Percentiles rank a stretch among this genome's conserved stretches.
Evolutionary conservation across 2,329 filamentous ascomycete genomes (phyloP).

Genomic region (Verticillium nubilum): DNA sequence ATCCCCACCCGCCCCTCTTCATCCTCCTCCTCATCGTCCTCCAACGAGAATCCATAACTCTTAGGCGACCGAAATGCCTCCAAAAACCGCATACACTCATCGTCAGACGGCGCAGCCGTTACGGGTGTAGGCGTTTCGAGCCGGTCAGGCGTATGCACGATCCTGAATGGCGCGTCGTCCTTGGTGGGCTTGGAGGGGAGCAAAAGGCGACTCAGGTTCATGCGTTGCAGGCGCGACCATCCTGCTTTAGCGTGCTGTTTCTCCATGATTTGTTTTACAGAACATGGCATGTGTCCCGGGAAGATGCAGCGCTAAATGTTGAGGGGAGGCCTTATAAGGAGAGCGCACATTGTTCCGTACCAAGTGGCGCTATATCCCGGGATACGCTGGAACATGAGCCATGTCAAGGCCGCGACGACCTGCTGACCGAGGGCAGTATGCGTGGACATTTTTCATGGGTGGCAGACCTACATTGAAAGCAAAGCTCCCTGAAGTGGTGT

Average conservation of each 20-base stretch:
- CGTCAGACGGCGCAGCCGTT: constrained; percentile 10
- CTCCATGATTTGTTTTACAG: neutral
- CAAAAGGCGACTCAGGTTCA: neutral
- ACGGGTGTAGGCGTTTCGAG: constrained; percentile 8
- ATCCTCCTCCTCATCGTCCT: neutral
- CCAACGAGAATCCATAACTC: neutral
- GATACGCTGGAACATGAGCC: neutral
- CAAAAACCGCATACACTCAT: constrained; percentile 13
- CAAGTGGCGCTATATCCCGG: too few relatives aligned
- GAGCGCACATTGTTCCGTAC: too few relatives aligned
- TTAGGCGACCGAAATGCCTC: constrained; percentile 1
- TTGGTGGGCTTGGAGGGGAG: neutral
- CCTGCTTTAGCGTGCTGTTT: neutral
- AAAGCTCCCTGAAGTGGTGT: neutral
- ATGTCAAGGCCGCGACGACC: neutral
- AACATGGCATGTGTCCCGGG: too few relatives aligned
- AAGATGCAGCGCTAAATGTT: too few relatives aligned
- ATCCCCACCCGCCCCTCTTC: neutral
- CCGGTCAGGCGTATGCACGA: constrained; percentile 10
- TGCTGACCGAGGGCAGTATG: neutral
- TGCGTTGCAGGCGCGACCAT: neutral
- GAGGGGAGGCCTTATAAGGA: too few relatives aligned
- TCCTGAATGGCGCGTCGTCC: constrained; percentile 5
- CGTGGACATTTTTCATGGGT: neutral
- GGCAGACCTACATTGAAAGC: neutral